Conservation (phyloP, 2,329 filamentous ascomycete genomes). For the Clonostachys rhizophaga region DNA sequence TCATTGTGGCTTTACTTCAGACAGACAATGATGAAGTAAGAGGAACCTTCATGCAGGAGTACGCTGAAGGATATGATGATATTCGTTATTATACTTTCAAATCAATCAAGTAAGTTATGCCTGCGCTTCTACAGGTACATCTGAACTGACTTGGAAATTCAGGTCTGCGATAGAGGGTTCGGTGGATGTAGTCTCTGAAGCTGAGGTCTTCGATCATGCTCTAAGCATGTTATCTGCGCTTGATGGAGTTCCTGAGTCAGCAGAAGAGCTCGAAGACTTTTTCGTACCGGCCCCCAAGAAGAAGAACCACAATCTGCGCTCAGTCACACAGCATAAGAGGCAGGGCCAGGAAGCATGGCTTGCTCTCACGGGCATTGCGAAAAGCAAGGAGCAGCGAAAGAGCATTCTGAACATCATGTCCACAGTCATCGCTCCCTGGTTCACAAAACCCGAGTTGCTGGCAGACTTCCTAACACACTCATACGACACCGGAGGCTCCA, state of each 20-base stretch:
- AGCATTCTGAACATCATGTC: slow-evolving; percentile 70
- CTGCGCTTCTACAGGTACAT: not conserved
- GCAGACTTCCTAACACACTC: slow-evolving; percentile 97
- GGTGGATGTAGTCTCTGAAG: slow-evolving; percentile 7
- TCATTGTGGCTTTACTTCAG: slow-evolving; percentile 59
- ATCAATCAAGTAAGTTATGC: slow-evolving; percentile 58
- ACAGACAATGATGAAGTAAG: slow-evolving; percentile 55
- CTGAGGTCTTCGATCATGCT: slow-evolving; percentile 47
- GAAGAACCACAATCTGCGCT: slow-evolving; percentile 61
- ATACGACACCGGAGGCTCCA: slow-evolving; percentile 81
- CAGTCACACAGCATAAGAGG: slow-evolving; percentile 67
- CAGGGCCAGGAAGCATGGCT: slow-evolving; percentile 86
- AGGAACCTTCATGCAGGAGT: slow-evolving; percentile 73
- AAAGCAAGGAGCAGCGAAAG: slow-evolving; percentile 74
- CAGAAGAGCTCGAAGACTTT: slow-evolving; percentile 64
- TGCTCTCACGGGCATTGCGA: slow-evolving; percentile 62
- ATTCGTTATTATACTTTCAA: slow-evolving; percentile 79
- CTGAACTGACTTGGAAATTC: not conserved
- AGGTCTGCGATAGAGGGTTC: not conserved
- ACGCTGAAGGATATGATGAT: slow-evolving; percentile 76
- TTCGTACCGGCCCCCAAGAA: slow-evolving; percentile 62
- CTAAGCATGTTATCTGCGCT: slow-evolving; percentile 62
- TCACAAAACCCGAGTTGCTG: slow-evolving; percentile 79
- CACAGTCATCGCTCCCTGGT: slow-evolving; percentile 81
- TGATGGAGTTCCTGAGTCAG: slow-evolving; percentile 64